Conservation (phyloP, 192 early-diverging fungal genomes). For the Linnemannia elongata region DNA sequence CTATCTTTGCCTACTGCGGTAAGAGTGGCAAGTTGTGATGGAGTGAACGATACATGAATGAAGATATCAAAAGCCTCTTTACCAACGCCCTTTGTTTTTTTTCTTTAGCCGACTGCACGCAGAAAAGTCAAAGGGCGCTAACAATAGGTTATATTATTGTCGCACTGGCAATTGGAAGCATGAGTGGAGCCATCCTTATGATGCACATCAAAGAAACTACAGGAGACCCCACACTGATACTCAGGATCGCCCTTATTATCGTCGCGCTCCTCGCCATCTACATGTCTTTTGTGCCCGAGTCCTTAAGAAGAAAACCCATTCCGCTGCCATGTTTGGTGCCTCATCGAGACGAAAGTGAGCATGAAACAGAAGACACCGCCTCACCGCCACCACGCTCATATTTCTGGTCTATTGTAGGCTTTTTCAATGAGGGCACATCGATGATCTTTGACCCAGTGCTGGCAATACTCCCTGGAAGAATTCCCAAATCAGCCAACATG, state of each 20-base stretch:
- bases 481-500: neutral
- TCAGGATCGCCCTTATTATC: neutral
- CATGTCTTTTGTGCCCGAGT: conserved; percentile 14
- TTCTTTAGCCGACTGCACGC: conserved; percentile 27
- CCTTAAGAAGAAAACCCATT: neutral
- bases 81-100: neutral
- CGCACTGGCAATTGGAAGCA: neutral
- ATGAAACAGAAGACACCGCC: neutral
- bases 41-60: too few relatives aligned
- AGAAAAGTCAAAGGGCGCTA: neutral
- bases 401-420: neutral
- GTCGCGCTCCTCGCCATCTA: neutral
- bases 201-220: neutral
- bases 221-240: neutral
- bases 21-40: neutral
- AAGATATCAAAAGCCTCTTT: neutral
- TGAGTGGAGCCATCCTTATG: neutral
- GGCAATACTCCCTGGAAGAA: neutral
- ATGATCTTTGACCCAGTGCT: neutral
- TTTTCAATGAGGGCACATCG: neutral
- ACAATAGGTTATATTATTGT: conserved; percentile 9
- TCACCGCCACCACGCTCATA: neutral
- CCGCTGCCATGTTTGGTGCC: neutral
- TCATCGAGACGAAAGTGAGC: neutral
- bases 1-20: conserved; percentile 18